Evolutionary conservation across 768 basidiomycete genomes (phyloP).

Genomic region (Podaxis mareebaensis): DNA sequence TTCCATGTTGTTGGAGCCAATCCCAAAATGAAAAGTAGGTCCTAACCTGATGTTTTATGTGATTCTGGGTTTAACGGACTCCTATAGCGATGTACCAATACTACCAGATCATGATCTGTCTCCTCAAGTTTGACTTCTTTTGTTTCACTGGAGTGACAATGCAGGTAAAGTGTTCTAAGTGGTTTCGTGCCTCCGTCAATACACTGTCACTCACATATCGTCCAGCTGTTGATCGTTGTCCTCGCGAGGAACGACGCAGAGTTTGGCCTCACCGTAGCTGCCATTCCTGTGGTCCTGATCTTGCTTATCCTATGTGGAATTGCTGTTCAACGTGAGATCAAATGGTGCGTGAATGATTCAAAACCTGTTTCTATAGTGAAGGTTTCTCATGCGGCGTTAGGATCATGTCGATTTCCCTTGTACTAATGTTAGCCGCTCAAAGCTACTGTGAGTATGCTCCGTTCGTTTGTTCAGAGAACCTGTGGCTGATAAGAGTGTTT

Average conservation of each 20-base stretch:
- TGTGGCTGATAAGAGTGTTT: slow-evolving; percentile 10
- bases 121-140: slow-evolving; percentile 91
- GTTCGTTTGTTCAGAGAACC: neutral
- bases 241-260: slow-evolving; percentile 64
- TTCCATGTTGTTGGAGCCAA: slow-evolving; percentile 90
- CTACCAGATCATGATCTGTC: slow-evolving; percentile 85
- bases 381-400: slow-evolving; percentile 33
- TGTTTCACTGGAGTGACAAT: slow-evolving; percentile 85
- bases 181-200: neutral
- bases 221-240: slow-evolving; percentile 82
- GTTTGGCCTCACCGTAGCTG: slow-evolving; percentile 80
- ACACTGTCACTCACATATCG: neutral
- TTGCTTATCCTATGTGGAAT: slow-evolving; percentile 65
- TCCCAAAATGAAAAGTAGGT: slow-evolving; percentile 77
- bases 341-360: slow-evolving; percentile 52
- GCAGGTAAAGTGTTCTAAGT: slow-evolving; percentile 52
- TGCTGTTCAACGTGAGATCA: slow-evolving; percentile 81
- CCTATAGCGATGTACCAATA: slow-evolving; percentile 80
- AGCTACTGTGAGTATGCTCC: slow-evolving; percentile 64
- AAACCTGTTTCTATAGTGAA: neutral
- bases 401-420: slow-evolving; percentile 72
- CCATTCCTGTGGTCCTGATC: slow-evolving; percentile 76
- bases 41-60: neutral
- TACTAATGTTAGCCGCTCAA: slow-evolving; percentile 75
- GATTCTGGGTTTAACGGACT: slow-evolving; percentile 14